Evolutionary conservation across 2,329 filamentous ascomycete genomes (phyloP).

Genomic region (Hypoxylon sp.): DNA sequence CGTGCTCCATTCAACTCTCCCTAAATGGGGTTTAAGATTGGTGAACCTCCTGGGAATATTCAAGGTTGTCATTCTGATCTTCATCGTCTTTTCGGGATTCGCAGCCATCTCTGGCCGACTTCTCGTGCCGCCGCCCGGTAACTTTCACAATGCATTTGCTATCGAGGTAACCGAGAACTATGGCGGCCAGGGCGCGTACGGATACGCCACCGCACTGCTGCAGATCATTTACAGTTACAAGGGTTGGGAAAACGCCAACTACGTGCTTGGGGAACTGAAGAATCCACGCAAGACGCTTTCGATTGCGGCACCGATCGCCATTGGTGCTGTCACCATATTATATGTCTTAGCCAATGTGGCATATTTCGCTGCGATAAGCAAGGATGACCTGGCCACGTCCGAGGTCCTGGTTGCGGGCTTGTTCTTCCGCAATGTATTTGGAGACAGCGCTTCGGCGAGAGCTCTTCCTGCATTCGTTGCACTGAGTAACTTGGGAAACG

Average conservation of each 20-base stretch:
- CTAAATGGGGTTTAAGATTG: constrained; percentile 71
- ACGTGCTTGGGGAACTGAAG: constrained; percentile 71
- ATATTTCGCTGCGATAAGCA: constrained; percentile 75
- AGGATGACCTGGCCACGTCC: constrained; percentile 68
- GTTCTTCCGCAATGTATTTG: constrained; percentile 75
- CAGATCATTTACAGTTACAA: constrained; percentile 74
- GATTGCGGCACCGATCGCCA: constrained; percentile 70
- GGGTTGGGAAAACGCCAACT: constrained; percentile 76
- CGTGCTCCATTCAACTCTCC: constrained; percentile 65
- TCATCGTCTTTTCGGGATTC: constrained; percentile 74
- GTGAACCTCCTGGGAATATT: constrained; percentile 72
- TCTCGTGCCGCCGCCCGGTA: constrained; percentile 65
- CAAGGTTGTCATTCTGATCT: constrained; percentile 71
- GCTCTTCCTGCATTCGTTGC: constrained; percentile 71
- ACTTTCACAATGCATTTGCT: constrained; percentile 70
- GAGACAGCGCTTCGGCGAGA: constrained; percentile 65
- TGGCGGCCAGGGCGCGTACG: constrained; percentile 64
- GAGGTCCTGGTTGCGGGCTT: constrained; percentile 72
- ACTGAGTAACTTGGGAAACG: constrained; percentile 73
- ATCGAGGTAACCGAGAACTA: constrained; percentile 62
- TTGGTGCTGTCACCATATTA: constrained; percentile 70
- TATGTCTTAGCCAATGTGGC: constrained; percentile 76
- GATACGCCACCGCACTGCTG: constrained; percentile 71
- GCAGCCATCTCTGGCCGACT: constrained; percentile 68
- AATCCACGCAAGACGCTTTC: constrained; percentile 68